These are phyloP conservation scores for Podaxis rugospora DNA, from an alignment of 768 basidiomycete species.

Conservation along the genomic window DNA sequence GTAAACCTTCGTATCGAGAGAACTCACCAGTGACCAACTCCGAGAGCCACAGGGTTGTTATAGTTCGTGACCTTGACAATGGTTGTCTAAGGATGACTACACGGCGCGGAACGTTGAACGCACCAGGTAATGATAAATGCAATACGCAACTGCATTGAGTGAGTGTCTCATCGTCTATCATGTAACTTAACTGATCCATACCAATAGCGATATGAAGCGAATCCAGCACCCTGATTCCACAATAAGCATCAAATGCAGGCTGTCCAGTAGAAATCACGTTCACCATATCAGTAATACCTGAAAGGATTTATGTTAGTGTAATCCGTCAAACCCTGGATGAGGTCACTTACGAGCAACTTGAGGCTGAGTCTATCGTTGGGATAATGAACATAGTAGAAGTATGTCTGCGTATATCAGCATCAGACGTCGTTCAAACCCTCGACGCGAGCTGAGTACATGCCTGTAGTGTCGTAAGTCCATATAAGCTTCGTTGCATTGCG, in stretches of 20 bases:
- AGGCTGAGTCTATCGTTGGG: slow-evolving; percentile 23
- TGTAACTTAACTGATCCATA: slow-evolving; percentile 8
- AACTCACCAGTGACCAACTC: slow-evolving; percentile 31
- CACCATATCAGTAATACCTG: slow-evolving; percentile 29
- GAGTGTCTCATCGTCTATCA: neutral
- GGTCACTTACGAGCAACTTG: slow-evolving; percentile 22
- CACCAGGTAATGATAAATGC: slow-evolving; percentile 37
- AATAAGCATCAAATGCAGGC: neutral
- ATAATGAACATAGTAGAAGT: slow-evolving; percentile 30
- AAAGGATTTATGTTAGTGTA: neutral
- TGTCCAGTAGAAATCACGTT: neutral
- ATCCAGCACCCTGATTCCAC: slow-evolving; percentile 23
- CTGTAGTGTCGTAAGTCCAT: slow-evolving; percentile 33
- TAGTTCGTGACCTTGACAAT: slow-evolving; percentile 29
- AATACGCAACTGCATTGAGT: slow-evolving; percentile 20
- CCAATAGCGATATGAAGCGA: slow-evolving; percentile 27
- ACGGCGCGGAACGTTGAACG: neutral
- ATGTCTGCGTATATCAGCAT: slow-evolving; percentile 21
- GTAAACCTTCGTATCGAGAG: neutral
- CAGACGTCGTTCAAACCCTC: neutral
- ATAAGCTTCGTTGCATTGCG: slow-evolving; percentile 20
- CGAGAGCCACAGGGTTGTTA: slow-evolving; percentile 28
- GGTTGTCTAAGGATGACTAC: slow-evolving; percentile 5
- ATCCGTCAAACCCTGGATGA: neutral
- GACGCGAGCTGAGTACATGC: slow-evolving; percentile 13